Evolutionary conservation across 1,284 basidiomycete species (phyloP).

Genomic region (Golubevia sp.): DNA sequence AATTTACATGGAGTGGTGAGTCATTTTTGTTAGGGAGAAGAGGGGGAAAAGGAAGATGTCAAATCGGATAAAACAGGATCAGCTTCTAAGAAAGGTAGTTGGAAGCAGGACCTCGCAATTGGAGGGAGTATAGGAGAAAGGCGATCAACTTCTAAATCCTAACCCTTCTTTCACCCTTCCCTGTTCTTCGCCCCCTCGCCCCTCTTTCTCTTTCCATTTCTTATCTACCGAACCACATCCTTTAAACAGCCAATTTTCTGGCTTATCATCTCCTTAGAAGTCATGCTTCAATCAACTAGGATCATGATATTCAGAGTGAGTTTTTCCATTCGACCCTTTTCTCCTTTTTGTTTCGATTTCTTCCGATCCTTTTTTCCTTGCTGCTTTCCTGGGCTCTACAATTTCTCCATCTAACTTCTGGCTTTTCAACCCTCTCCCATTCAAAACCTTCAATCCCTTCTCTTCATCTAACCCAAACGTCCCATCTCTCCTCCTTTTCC

Average conservation of each 20-base stretch:
- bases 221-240: background rate
- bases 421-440: conserved; percentile 12
- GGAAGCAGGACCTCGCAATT: too few relatives aligned
- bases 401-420: conserved; percentile 13
- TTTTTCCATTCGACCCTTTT: conserved; percentile 2
- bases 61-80: too few relatives aligned
- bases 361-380: conserved; percentile 2
- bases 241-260: conserved; percentile 40
- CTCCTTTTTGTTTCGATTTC: background rate
- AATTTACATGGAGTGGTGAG: background rate
- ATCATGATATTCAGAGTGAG: conserved; percentile 24
- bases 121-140: too few relatives aligned
- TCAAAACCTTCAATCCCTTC: background rate
- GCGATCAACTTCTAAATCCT: too few relatives aligned
- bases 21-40: too few relatives aligned
- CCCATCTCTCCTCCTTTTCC: conserved; percentile 1
- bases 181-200: background rate
- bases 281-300: conserved; percentile 35
- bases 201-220: conserved; percentile 1
- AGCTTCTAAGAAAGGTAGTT: too few relatives aligned
- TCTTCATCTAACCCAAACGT: conserved; percentile 7
- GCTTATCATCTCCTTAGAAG: conserved; percentile 50
- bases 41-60: too few relatives aligned
- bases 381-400: conserved; percentile 12
- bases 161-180: background rate